Percentiles rank a stretch among this genome's conserved stretches.
These are phyloP conservation scores for Salinomyces thailandicus DNA, from an alignment of 2,329 filamentous ascomycete genomes.

Conservation along the genomic window DNA sequence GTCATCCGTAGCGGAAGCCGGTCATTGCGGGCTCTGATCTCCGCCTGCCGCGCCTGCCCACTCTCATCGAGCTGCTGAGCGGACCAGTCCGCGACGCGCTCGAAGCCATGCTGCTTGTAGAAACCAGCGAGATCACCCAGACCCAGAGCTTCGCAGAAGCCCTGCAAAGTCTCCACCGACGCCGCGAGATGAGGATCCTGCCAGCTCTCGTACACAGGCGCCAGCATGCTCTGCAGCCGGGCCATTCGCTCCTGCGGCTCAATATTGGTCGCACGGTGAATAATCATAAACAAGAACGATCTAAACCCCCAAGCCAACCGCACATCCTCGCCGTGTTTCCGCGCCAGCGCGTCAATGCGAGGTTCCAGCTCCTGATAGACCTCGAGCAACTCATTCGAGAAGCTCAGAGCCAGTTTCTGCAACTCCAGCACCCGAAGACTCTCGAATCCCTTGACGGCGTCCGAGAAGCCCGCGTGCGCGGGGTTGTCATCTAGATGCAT, in stretches of 20 bases:
- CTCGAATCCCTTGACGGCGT: constrained; percentile 83
- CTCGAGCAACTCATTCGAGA: constrained; percentile 79
- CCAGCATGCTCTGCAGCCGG: constrained; percentile 65
- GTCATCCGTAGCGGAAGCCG: constrained; percentile 72
- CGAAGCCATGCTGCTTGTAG: constrained; percentile 59
- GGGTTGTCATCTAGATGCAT: constrained; percentile 66
- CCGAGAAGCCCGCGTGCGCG: constrained; percentile 63
- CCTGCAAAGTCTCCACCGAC: constrained; percentile 61
- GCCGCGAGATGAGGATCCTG: constrained; percentile 56
- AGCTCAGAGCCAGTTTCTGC: constrained; percentile 77
- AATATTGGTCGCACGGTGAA: constrained; percentile 70
- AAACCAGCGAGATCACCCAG: constrained; percentile 75
- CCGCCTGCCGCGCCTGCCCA: constrained; percentile 65
- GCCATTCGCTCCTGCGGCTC: constrained; percentile 59
- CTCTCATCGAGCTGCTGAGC: constrained; percentile 64
- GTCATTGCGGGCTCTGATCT: constrained; percentile 65
- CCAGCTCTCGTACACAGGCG: constrained; percentile 76
- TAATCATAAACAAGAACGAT: constrained; percentile 87
- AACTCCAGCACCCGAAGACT: constrained; percentile 76
- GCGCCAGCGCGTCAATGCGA: constrained; percentile 70
- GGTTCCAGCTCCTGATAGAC: constrained; percentile 76
- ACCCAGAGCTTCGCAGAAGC: constrained; percentile 70
- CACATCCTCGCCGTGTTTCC: constrained; percentile 63
- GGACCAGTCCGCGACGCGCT: constrained; percentile 75
- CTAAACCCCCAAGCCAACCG: constrained; percentile 77